A percentile compares a stretch with the other conserved stretches of the same genome.
Conservation (phyloP, 169 alveolate genomes). For the Eimeria brunetti region DNA sequence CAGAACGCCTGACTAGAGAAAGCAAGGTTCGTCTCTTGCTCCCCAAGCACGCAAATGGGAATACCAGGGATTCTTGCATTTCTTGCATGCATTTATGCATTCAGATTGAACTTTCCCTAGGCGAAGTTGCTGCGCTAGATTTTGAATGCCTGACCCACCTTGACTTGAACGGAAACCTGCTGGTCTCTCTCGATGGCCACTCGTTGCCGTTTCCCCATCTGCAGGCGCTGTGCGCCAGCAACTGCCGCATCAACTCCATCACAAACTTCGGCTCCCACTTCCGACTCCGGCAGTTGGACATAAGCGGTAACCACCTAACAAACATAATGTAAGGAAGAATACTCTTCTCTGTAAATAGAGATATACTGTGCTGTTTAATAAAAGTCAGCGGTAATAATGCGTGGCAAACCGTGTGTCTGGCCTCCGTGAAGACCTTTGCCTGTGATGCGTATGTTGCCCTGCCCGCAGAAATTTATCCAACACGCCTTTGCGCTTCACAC, state of each 20-base stretch:
- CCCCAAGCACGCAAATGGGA: background rate
- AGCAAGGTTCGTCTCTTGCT: background rate
- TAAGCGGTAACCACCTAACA: slow-evolving; percentile 57
- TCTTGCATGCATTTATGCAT: background rate
- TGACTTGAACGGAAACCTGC: slow-evolving; percentile 8
- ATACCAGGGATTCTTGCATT: background rate
- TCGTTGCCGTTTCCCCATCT: slow-evolving; percentile 55
- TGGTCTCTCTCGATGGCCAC: slow-evolving; percentile 56
- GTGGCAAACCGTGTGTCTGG: background rate
- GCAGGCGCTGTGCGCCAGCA: slow-evolving; percentile 51
- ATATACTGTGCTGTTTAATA: background rate
- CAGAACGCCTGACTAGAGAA: background rate
- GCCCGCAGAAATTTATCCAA: slow-evolving; percentile 34
- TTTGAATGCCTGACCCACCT: slow-evolving; percentile 45
- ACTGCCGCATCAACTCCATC: slow-evolving; percentile 46
- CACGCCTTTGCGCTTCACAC: slow-evolving; percentile 53
- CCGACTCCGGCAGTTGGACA: slow-evolving; percentile 46
- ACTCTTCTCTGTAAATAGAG: background rate
- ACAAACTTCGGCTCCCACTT: slow-evolving; percentile 57
- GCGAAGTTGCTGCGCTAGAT: slow-evolving; percentile 67
- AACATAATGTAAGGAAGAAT: slow-evolving; percentile 20
- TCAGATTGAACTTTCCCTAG: slow-evolving; percentile 59
- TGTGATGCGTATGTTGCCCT: background rate
- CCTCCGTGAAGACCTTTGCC: background rate
- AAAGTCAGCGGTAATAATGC: background rate